Percentiles rank a stretch among this genome's conserved stretches.
phyloP scores from a whole-genome alignment of 441 rosid genomes.

The Arabidopsis hybrid region DNA sequence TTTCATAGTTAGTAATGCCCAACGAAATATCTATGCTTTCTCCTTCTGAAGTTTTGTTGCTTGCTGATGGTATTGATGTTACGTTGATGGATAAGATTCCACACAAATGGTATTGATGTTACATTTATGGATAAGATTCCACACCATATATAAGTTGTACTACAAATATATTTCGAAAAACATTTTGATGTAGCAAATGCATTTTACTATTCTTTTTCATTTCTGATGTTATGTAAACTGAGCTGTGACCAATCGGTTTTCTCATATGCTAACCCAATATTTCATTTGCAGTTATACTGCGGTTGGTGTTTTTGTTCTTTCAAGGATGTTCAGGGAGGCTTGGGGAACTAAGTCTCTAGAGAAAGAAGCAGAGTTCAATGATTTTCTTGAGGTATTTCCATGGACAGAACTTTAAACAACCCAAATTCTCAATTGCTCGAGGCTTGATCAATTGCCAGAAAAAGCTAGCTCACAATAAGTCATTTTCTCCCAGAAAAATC shows the following conservation, averaged over 20 bases:
- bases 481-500: conserved; percentile 60
- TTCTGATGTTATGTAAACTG: conserved; percentile 22
- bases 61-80: conserved; percentile 22
- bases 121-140: conserved; percentile 14
- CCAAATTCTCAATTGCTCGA: conserved; percentile 15
- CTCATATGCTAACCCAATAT: conserved; percentile 24
- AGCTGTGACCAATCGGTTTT: neutral
- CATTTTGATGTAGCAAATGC: conserved; percentile 10
- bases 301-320: conserved; percentile 97
- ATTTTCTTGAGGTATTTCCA: conserved; percentile 79
- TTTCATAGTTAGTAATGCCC: conserved; percentile 13
- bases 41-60: conserved; percentile 4
- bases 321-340: conserved; percentile 85
- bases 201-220: conserved; percentile 23
- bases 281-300: conserved; percentile 77
- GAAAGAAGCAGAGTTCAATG: conserved; percentile 78
- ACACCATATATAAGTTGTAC: conserved; percentile 15
- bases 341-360: conserved; percentile 81
- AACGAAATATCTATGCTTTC: conserved; percentile 7
- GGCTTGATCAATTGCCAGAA: conserved; percentile 17
- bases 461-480: conserved; percentile 24
- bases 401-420: conserved; percentile 13
- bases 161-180: neutral
- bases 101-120: no score
- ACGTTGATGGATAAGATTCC: no score